Evolutionary conservation across 371 early-diverging fungal species (phyloP).

Genomic region (Apophysomyces elegans): DNA sequence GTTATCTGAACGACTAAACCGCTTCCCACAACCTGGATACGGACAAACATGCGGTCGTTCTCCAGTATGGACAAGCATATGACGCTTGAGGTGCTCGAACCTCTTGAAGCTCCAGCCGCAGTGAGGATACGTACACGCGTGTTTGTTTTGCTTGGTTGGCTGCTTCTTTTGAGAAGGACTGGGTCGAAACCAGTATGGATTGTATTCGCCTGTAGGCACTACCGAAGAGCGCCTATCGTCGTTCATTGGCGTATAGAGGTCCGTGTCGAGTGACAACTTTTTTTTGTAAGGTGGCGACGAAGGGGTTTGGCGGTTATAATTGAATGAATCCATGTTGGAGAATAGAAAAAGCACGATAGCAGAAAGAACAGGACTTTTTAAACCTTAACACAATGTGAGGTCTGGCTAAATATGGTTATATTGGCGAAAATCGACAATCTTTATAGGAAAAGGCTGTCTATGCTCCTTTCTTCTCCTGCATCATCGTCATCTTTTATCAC

Average conservation of each 20-base stretch:
- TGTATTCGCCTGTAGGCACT: constrained; percentile 27
- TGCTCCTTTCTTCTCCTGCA: constrained; percentile 9
- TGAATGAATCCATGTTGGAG: constrained; percentile 19
- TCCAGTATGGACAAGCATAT: constrained; percentile 63
- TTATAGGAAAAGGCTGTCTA: neutral
- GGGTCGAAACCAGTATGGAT: constrained; percentile 29
- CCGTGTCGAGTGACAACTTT: neutral
- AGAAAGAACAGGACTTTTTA: constrained; percentile 16
- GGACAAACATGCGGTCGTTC: constrained; percentile 64
- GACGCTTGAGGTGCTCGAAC: constrained; percentile 80
- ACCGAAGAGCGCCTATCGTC: constrained; percentile 27
- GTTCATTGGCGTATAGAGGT: constrained; percentile 17
- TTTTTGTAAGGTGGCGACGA: constrained; percentile 17
- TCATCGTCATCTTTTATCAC: constrained; percentile 9
- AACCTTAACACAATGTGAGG: constrained; percentile 34
- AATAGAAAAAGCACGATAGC: constrained; percentile 13
- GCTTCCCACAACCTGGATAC: constrained; percentile 60
- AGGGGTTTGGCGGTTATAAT: constrained; percentile 7
- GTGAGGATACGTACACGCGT: constrained; percentile 54
- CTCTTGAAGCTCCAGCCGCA: constrained; percentile 67
- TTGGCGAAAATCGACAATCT: constrained; percentile 29
- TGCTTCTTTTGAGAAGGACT: constrained; percentile 32
- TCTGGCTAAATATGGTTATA: constrained; percentile 47
- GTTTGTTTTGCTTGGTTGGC: constrained; percentile 51
- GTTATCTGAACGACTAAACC: constrained; percentile 72